phyloP scores from a whole-genome alignment of 495 filamentous ascomycete species.

The Penicillium waksmanii region DNA sequence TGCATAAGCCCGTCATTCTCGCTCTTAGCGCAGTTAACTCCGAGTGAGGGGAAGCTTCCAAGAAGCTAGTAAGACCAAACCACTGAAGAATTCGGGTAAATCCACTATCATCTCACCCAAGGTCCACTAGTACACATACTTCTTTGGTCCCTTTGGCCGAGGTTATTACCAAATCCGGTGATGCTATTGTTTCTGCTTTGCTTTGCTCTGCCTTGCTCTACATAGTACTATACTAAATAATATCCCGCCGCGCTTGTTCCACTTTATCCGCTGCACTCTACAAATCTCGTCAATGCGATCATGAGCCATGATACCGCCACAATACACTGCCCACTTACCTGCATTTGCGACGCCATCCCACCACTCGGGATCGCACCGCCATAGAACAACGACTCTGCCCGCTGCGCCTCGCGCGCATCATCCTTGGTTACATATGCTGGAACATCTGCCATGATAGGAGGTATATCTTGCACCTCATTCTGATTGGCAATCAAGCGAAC shows the following conservation, averaged over 20 bases:
- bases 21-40: conserved; percentile 3
- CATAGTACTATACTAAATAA: conserved; percentile 6
- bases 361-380: conserved; percentile 36
- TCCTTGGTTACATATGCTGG: conserved; percentile 40
- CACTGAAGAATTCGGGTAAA: background rate
- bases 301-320: background rate
- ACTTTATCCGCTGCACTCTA: conserved; percentile 43
- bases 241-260: conserved; percentile 26
- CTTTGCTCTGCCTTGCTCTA: background rate
- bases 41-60: background rate
- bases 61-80: too few species aligned
- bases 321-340: conserved; percentile 31
- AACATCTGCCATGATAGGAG: conserved; percentile 24
- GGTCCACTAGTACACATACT: background rate
- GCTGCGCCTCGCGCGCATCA: conserved; percentile 40
- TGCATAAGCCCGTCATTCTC: background rate
- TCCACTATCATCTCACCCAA: background rate
- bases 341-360: conserved; percentile 38
- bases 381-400: conserved; percentile 34
- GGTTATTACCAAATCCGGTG: too few species aligned
- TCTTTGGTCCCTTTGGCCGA: too few species aligned
- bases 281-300: conserved; percentile 11
- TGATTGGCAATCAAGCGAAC: conserved; percentile 41
- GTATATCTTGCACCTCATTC: conserved; percentile 36
- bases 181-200: too few species aligned